These are phyloP conservation scores for Phyllosticta citriasiana DNA, from an alignment of 2,329 filamentous ascomycete genomes.

Conservation along the genomic window DNA sequence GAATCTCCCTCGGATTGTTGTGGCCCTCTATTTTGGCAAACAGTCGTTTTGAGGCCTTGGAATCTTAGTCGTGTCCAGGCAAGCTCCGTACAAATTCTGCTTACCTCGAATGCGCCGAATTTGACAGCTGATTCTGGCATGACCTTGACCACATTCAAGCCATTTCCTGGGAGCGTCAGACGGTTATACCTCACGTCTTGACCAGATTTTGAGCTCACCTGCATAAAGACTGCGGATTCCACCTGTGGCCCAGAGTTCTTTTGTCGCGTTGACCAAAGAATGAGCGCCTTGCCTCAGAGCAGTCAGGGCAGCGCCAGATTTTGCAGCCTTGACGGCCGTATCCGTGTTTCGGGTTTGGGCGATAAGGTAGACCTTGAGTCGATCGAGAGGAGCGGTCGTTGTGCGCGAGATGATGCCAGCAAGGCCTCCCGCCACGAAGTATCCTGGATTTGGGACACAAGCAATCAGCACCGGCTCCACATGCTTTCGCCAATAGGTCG, in stretches of 20 bases:
- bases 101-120: constrained; percentile 86
- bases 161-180: constrained; percentile 58
- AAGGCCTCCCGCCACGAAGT: constrained; percentile 91
- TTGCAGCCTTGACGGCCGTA: constrained; percentile 55
- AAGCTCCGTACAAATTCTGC: constrained; percentile 7
- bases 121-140: constrained; percentile 99
- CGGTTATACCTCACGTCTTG: neutral
- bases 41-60: constrained; percentile 69
- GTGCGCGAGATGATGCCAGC: constrained; percentile 93
- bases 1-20: constrained; percentile 67
- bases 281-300: constrained; percentile 56
- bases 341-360: constrained; percentile 65
- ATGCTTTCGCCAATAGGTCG: constrained; percentile 18
- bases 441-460: constrained; percentile 77
- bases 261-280: constrained; percentile 63
- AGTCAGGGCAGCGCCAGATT: constrained; percentile 55
- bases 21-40: constrained; percentile 84
- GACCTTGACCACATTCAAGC: constrained; percentile 91
- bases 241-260: constrained; percentile 74
- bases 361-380: constrained; percentile 93
- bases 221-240: constrained; percentile 86
- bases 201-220: constrained; percentile 45
- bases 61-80: constrained; percentile 11
- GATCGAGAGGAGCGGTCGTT: constrained; percentile 89
- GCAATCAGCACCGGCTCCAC: constrained; percentile 43